Conservation (phyloP, 83 land plant species). For the Thuja plicata region DNA sequence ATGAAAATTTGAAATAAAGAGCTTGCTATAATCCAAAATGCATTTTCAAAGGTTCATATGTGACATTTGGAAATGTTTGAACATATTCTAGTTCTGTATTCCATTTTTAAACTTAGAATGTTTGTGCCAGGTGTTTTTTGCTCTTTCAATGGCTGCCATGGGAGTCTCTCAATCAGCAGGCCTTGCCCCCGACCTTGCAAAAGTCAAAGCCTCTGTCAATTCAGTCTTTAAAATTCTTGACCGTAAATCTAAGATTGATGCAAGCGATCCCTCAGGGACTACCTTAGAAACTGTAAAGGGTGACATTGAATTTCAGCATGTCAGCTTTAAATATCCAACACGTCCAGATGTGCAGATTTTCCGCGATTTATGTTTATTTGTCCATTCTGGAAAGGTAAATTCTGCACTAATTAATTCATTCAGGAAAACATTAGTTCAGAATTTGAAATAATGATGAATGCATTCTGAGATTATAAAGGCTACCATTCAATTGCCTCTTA, state of each 20-base stretch:
- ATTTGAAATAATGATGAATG: not conserved
- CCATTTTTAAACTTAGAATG: not conserved
- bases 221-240: slow-evolving; percentile 59
- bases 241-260: slow-evolving; percentile 48
- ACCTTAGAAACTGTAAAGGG: slow-evolving; percentile 26
- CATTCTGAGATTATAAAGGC: not conserved
- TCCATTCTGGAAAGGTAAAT: slow-evolving; percentile 35
- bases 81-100: not conserved
- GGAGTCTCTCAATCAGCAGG: slow-evolving; percentile 61
- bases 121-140: slow-evolving; percentile 37
- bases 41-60: not conserved
- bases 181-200: slow-evolving; percentile 52
- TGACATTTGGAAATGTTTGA: not conserved
- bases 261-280: slow-evolving; percentile 33
- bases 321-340: slow-evolving; percentile 35
- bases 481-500: not conserved
- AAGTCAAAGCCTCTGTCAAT: slow-evolving; percentile 42
- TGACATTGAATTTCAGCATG: slow-evolving; percentile 37
- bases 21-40: not conserved
- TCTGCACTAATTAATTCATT: not conserved
- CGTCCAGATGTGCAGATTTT: slow-evolving; percentile 31
- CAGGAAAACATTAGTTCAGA: not conserved
- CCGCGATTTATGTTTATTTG: slow-evolving; percentile 18
- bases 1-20: not conserved
- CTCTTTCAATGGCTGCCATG: slow-evolving; percentile 53